Evolutionary conservation across 2,329 filamentous ascomycete genomes (phyloP).

Genomic region (Neurospora crassa): DNA sequence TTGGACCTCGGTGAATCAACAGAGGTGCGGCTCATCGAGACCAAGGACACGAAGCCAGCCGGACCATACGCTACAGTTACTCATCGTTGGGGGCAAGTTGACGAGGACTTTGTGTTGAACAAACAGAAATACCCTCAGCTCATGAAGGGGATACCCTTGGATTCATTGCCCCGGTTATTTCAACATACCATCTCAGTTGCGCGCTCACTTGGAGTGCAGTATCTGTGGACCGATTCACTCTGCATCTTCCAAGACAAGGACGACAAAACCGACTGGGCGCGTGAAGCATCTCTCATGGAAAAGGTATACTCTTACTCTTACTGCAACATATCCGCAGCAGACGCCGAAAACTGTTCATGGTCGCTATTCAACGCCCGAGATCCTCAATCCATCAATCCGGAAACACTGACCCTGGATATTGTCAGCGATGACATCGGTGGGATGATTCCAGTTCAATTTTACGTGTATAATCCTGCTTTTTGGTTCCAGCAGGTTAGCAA

Average conservation of each 20-base stretch:
- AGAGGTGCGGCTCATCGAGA: not conserved
- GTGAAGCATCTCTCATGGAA: conserved; percentile 1
- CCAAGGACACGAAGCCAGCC: not conserved
- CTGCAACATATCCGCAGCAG: conserved; percentile 2
- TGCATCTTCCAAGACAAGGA: conserved; percentile 2
- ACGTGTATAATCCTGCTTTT: not conserved
- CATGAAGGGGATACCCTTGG: not conserved
- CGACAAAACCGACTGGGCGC: conserved; percentile 1
- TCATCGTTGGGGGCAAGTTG: not conserved
- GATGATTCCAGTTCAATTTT: not conserved
- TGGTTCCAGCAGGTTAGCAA: not conserved
- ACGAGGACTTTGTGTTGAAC: not conserved
- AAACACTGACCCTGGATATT: not conserved
- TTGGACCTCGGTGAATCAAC: not conserved
- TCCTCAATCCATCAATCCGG: not conserved
- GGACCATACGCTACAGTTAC: not conserved
- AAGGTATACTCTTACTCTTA: not conserved
- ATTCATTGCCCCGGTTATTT: not conserved
- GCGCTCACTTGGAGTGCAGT: not conserved
- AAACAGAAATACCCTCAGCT: not conserved
- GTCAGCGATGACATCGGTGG: not conserved
- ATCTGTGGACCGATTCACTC: conserved; percentile 5
- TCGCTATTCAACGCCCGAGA: conserved; percentile 3
- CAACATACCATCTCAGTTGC: not conserved
- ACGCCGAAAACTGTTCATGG: not conserved